Evolutionary conservation across 2,329 filamentous ascomycete genomes (phyloP), one percentile per base, ranked within the genome.

Genomic region (Phoma herbarum): DNA sequence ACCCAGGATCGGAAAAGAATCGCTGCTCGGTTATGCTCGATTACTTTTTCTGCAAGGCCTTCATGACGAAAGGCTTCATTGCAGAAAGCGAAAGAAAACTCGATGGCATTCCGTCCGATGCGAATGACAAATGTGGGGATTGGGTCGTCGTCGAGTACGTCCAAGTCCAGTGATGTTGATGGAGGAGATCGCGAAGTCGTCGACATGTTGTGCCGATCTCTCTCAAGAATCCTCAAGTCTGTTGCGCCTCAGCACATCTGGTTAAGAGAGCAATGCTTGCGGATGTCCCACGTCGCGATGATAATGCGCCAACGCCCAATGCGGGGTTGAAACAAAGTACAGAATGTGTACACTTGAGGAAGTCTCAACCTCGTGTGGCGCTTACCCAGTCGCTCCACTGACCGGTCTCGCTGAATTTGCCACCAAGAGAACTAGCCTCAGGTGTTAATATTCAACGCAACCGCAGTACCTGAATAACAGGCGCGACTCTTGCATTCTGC

Each of bases 1-100:
- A 64, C 48, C 71, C 72, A 74, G 4, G 71, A 66, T 41, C 68
- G 62, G 48, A 74, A 75, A 6, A 69, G 60, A 3, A 69, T 56
- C 16, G 67, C 65, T 26, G 53, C 35, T 12, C 61, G 53, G 16
- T 57, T 44, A 7, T 61, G 25, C 9, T 39, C 62, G 10, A 63
- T 11, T 16, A 72, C 47, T 6, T 22, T 18, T 33, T 57, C 39
- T 16, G 43, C 52, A 5, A 71, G 28, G 8, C 23, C 35, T 6
- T 43, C 44, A 28, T 28, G 47, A 9, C 68, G 67, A 11, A 74
- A 71, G 0, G 63, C 57, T 22, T 67, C 62, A 35, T 74, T 75
- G 39, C 61, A 60, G 39, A 66, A 72, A 2, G 66, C 22, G 7
- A 72, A 33, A 0, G 68, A 63, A 20, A 73, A 73, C 0, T 44